Base-by-base conservation (phyloP, 208 protist species). In the Endotrypanum monterogeii region DNA sequence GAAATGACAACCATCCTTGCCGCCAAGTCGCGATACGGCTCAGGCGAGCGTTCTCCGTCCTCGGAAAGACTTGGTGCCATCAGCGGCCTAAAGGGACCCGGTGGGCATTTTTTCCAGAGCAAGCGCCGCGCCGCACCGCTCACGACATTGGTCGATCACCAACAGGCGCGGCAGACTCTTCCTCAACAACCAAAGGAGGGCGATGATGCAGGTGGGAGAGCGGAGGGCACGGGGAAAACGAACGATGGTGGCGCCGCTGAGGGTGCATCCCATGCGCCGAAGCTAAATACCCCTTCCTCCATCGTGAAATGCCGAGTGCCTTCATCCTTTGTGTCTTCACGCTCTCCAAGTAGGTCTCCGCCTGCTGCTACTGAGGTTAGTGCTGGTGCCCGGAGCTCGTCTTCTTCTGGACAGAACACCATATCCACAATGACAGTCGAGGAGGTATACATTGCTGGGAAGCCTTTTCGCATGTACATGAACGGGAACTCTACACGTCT, bases 91-190 rank as follows among this genome's bases (percentile, higher is more conserved):
- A 65, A 35, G 61, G 67, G 78, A 1, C 50, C 62, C 3, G 73
- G 65, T 20, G 48, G 78, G 37, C 50, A 44, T 37, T 68, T 54
- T 5, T 32, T 55, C 20, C 50, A 32, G 1, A 58, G 72, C 52
- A 83, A 79, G 63, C 76, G 83, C 28, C 71, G 73, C 25, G 70
- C 83, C 1, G 82, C 79, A 9, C 85, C 87, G 0, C 69, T 86
- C 41, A 75, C 73, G 54, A 93, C 87, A 6, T 76, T 95, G n/a
- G 71, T 87, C 18, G 85, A 89, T 41, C 88, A 95, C 57, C 85
- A 92, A 56, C 75, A 86, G 63, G 84, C 85, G 54, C 83, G 88
- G 1, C 80, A 87, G 32, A 37, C 56, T 2, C 74, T 69, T 18
- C 67, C 82, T 25, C 79, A 78, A 14, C 74, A 48, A 32, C 35